Conservation (phyloP, 371 early-diverging fungal species). For the Mucor velutinosus region DNA sequence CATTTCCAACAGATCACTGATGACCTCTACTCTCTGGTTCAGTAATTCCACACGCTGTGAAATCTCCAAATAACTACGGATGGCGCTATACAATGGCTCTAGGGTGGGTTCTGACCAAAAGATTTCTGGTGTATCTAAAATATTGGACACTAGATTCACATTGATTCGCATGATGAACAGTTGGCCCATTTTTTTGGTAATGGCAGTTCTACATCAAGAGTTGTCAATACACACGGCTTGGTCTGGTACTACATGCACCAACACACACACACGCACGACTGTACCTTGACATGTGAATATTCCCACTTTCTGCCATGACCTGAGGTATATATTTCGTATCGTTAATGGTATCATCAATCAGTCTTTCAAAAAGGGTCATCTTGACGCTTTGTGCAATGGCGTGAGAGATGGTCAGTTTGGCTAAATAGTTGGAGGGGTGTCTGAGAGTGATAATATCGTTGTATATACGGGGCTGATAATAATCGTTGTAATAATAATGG, state of each 20-base stretch:
- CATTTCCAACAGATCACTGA: slow-evolving; percentile 84
- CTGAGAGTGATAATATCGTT: slow-evolving; percentile 59
- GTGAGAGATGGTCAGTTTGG: slow-evolving; percentile 78
- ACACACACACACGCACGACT: background rate
- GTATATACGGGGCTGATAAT: slow-evolving; percentile 65
- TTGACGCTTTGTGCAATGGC: slow-evolving; percentile 87
- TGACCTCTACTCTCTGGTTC: slow-evolving; percentile 62
- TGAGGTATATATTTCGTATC: slow-evolving; percentile 85
- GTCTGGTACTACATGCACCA: background rate
- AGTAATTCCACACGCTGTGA: slow-evolving; percentile 57
- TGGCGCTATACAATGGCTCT: slow-evolving; percentile 77
- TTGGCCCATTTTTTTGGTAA: slow-evolving; percentile 67
- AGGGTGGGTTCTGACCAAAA: slow-evolving; percentile 86
- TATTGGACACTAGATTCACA: slow-evolving; percentile 83
- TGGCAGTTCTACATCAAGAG: slow-evolving; percentile 45
- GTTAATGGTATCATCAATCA: slow-evolving; percentile 82
- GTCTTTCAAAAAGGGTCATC: slow-evolving; percentile 78
- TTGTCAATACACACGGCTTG: background rate
- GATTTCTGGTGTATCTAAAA: slow-evolving; percentile 85
- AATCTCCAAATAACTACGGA: slow-evolving; percentile 81
- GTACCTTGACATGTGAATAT: slow-evolving; percentile 72
- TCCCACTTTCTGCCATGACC: slow-evolving; percentile 80
- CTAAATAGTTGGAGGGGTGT: slow-evolving; percentile 53
- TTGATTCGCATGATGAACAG: slow-evolving; percentile 87
- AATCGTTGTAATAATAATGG: slow-evolving; percentile 81